Conservation (phyloP, 129 eudicot species). For the Heracleum sosnowskyi region DNA sequence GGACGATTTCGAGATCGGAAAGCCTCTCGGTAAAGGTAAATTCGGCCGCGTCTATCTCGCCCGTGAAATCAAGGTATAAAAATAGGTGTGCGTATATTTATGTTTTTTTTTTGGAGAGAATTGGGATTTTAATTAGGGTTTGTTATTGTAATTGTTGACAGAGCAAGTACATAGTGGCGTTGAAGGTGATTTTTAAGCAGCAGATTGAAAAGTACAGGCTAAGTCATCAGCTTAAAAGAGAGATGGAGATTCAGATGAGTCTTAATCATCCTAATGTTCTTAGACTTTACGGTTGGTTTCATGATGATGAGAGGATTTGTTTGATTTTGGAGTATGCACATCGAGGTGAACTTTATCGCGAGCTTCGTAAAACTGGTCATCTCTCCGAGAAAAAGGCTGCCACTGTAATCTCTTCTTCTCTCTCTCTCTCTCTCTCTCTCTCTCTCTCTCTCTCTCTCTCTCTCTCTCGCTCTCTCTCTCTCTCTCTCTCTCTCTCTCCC, state of each 20-base stretch:
- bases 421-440: too few relatives aligned
- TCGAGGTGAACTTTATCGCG: constrained; percentile 72
- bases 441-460: too few relatives aligned
- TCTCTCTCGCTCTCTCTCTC: too few relatives aligned
- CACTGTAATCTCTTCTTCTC: constrained; percentile 22
- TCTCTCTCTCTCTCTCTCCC: too few relatives aligned
- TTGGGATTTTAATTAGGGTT: constrained; percentile 8
- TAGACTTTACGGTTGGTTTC: constrained; percentile 76
- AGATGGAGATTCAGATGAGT: constrained; percentile 68
- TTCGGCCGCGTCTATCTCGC: constrained; percentile 95
- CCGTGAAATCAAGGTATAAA: constrained; percentile 65
- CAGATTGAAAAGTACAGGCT: constrained; percentile 73
- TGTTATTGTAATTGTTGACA: constrained; percentile 7
- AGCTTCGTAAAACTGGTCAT: constrained; percentile 33
- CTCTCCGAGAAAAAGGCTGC: constrained; percentile 52
- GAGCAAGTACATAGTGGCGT: constrained; percentile 79
- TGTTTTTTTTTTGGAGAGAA: neutral
- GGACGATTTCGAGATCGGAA: constrained; percentile 77
- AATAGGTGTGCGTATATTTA: neutral
- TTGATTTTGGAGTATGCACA: constrained; percentile 86
- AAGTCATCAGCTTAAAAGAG: constrained; percentile 79
- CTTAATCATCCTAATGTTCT: constrained; percentile 81
- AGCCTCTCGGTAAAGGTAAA: constrained; percentile 82
- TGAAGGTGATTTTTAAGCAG: constrained; percentile 88
- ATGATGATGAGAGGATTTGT: constrained; percentile 42